These are phyloP conservation scores for Claviceps sp. DNA, from an alignment of 2,329 filamentous ascomycete species.

Conservation along the genomic window DNA sequence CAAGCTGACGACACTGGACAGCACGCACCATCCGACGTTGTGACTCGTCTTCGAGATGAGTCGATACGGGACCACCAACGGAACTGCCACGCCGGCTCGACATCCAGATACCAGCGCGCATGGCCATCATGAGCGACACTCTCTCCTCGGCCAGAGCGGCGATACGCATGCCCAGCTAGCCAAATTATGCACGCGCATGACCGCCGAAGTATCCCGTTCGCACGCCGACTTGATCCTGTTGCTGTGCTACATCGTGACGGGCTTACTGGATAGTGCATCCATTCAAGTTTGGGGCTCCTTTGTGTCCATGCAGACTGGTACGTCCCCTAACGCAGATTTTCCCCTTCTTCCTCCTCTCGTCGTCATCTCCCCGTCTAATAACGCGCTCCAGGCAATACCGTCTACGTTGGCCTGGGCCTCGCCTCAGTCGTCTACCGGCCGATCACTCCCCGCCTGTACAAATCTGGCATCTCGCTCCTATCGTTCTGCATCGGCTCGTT, in stretches of 20 bases:
- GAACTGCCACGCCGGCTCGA: background rate
- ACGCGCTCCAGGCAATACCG: conserved; percentile 48
- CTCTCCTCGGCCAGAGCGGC: conserved; percentile 15
- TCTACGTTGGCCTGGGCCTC: conserved; percentile 67
- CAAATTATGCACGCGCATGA: conserved; percentile 22
- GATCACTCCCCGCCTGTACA: conserved; percentile 24
- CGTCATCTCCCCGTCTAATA: background rate
- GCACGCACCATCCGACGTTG: too few species aligned
- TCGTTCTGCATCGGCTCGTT: conserved; percentile 63
- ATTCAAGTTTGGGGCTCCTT: conserved; percentile 70
- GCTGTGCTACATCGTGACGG: conserved; percentile 63
- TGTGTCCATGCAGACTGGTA: conserved; percentile 72
- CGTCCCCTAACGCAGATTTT: conserved; percentile 6
- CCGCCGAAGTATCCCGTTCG: conserved; percentile 39
- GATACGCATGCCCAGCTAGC: conserved; percentile 9
- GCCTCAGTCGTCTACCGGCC: conserved; percentile 32
- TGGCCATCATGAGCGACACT: conserved; percentile 12
- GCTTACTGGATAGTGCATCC: conserved; percentile 62
- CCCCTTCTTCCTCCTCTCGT: too few species aligned
- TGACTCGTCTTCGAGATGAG: conserved; percentile 2
- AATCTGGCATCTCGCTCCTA: conserved; percentile 55
- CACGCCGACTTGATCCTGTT: conserved; percentile 58
- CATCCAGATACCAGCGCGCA: background rate
- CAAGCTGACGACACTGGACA: background rate
- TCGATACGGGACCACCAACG: conserved; percentile 7